A percentile compares a stretch with the other conserved stretches of the same genome.
Evolutionary conservation across 257 asterid species (phyloP).

Genomic region (Prunella vulgaris): DNA sequence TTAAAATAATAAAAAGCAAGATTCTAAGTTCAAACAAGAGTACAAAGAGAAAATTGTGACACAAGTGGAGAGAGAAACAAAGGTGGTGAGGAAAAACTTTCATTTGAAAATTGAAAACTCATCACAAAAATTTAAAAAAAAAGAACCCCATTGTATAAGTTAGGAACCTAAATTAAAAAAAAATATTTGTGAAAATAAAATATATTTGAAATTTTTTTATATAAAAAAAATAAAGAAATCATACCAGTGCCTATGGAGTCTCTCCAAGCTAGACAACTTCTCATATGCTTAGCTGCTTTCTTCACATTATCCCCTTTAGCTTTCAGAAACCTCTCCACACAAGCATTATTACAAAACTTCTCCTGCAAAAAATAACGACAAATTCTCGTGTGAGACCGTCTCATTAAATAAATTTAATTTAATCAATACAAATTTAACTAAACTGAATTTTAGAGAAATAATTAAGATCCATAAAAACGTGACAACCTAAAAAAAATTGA

Average conservation of each 20-base stretch:
- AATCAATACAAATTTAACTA: no score
- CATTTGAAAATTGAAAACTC: not conserved
- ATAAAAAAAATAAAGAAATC: not conserved
- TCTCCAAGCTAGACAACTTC: conserved; percentile 84
- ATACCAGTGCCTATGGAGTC: conserved; percentile 75
- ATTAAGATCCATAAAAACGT: no score
- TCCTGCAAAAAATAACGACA: conserved; percentile 72
- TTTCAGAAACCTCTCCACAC: conserved; percentile 81
- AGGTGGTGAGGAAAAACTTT: not conserved
- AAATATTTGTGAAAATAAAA: not conserved
- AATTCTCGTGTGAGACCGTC: no score
- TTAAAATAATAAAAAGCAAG: conserved; percentile 20
- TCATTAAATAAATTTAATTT: no score
- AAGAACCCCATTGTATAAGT: not conserved
- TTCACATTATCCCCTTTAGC: conserved; percentile 77
- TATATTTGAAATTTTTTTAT: not conserved
- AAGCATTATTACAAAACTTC: conserved; percentile 62
- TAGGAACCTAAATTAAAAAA: not conserved
- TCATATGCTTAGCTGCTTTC: conserved; percentile 79
- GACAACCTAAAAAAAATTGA: no score
- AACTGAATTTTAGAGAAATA: no score
- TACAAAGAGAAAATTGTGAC: conserved; percentile 27
- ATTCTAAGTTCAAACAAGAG: conserved; percentile 33
- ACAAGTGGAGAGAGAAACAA: conserved; percentile 15
- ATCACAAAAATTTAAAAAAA: not conserved